Evolutionary conservation across 176 grass and related monocot genomes (phyloP).

Genomic region (Triticum timopheevii): DNA sequence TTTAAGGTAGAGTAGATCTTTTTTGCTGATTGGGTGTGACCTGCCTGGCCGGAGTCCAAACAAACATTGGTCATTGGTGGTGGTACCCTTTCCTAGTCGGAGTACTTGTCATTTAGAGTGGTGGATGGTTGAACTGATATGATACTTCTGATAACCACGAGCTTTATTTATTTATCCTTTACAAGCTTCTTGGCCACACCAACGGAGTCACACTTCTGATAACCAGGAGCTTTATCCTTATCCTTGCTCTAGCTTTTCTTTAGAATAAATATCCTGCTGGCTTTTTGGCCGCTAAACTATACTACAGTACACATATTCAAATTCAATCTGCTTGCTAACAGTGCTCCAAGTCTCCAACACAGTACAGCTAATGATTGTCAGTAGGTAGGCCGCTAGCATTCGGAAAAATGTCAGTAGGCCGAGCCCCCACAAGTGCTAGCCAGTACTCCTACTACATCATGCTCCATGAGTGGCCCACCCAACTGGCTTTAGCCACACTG

Average conservation of each 20-base stretch:
- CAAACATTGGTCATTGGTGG: too few relatives aligned
- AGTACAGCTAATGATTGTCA: not conserved
- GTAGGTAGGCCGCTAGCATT: not conserved
- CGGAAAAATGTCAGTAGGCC: not conserved
- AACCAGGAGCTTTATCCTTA: not conserved
- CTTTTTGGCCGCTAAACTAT: not conserved
- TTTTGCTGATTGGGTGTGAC: not conserved
- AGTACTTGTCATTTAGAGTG: too few relatives aligned
- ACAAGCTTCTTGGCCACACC: too few relatives aligned
- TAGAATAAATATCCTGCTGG: too few relatives aligned
- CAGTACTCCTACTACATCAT: not conserved
- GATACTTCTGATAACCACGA: too few relatives aligned
- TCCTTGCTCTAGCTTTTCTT: not conserved
- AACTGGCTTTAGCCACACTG: not conserved
- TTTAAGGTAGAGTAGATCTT: not conserved
- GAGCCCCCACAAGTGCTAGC: not conserved
- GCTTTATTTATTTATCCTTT: too few relatives aligned
- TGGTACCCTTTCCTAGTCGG: too few relatives aligned
- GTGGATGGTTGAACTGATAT: too few relatives aligned
- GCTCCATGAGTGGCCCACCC: not conserved
- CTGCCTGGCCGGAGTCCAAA: not conserved
- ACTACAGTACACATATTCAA: not conserved
- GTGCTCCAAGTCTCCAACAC: too few relatives aligned
- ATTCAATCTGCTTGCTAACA: not conserved
- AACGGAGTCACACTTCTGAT: not conserved